Conservation (phyloP, 148 eudicot genomes). For the Dianthus caryophyllus region DNA sequence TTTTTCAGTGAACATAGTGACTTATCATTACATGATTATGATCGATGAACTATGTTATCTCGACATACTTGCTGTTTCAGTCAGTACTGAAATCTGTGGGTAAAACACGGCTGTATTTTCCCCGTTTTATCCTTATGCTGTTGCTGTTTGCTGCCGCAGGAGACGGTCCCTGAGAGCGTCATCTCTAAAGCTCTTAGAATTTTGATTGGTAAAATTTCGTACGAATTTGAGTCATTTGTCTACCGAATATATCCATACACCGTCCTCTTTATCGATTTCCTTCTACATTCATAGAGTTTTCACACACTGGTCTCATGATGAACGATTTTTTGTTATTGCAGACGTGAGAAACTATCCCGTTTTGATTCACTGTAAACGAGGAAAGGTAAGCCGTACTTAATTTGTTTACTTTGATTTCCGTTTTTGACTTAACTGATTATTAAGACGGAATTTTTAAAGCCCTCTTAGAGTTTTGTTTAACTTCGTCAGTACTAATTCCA, state of each 20-base stretch:
- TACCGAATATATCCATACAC: not conserved
- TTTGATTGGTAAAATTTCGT: constrained; percentile 46
- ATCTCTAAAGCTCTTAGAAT: constrained; percentile 63
- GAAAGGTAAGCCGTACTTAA: constrained; percentile 48
- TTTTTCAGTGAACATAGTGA: not conserved
- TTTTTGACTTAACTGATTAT: too few species aligned
- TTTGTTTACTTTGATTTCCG: not conserved
- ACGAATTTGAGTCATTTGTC: not conserved
- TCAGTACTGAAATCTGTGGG: not conserved
- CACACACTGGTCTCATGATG: not conserved
- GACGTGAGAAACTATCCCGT: constrained; percentile 78
- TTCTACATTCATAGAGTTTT: not conserved
- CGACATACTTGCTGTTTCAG: not conserved
- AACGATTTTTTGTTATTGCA: constrained; percentile 25
- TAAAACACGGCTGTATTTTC: constrained; percentile 5
- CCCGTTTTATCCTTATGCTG: constrained; percentile 20
- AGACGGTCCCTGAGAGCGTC: constrained; percentile 46
- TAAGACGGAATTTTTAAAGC: too few species aligned
- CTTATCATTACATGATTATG: not conserved
- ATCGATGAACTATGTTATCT: not conserved
- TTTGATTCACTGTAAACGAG: constrained; percentile 81
- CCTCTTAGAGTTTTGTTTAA: not conserved
- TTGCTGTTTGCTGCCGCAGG: constrained; percentile 39
- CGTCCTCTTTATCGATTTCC: not conserved
- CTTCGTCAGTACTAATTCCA: constrained; percentile 1